phyloP scores from a whole-genome alignment of 441 rosid species.

The Gossypium davidsonii region DNA sequence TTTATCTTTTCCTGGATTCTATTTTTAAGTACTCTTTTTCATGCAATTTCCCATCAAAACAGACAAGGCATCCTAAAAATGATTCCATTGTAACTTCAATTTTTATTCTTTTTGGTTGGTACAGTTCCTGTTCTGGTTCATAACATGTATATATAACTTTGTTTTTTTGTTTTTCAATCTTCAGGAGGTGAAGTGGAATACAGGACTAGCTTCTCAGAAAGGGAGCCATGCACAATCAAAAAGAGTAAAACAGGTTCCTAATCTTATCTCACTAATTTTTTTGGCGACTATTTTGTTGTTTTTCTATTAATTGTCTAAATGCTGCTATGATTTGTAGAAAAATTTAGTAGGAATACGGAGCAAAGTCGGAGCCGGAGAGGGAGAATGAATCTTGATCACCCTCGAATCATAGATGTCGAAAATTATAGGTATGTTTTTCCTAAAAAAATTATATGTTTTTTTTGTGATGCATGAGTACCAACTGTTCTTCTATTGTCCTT shows the following conservation, averaged over 20 bases:
- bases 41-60: slow-evolving; percentile 10
- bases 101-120: neutral
- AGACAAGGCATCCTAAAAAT: slow-evolving; percentile 5
- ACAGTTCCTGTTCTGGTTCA: neutral
- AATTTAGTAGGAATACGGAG: slow-evolving; percentile 61
- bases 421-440: slow-evolving; percentile 56
- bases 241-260: slow-evolving; percentile 68
- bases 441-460: neutral
- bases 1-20: slow-evolving; percentile 14
- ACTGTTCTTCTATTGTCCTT: slow-evolving; percentile 14
- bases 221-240: slow-evolving; percentile 70
- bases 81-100: neutral
- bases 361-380: slow-evolving; percentile 58
- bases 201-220: slow-evolving; percentile 80
- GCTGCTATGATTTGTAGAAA: slow-evolving; percentile 38
- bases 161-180: neutral
- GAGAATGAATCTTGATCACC: slow-evolving; percentile 79
- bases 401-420: slow-evolving; percentile 88
- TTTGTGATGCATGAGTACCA: slow-evolving; percentile 5
- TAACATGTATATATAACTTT: neutral
- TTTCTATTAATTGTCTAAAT: neutral
- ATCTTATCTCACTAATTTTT: neutral
- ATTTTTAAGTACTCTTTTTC: slow-evolving; percentile 16
- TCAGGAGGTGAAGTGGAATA: slow-evolving; percentile 66
- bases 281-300: neutral